Evolutionary conservation across 2,329 filamentous ascomycete species (phyloP), one percentile per base, ranked within the genome.

Genomic region (Aspergillus sp.): DNA sequence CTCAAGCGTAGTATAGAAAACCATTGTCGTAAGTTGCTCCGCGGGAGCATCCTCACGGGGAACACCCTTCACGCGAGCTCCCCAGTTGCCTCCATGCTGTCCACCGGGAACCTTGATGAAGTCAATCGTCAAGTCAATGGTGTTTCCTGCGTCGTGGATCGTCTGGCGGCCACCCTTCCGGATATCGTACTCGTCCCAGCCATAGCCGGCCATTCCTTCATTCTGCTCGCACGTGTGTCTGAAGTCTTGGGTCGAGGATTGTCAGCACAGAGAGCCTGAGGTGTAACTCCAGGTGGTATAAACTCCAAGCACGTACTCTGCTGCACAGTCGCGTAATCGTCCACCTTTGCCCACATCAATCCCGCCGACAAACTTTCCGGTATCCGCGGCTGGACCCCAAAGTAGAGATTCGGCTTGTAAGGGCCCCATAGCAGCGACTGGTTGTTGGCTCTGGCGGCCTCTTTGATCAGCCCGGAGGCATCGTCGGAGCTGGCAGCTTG

Each of bases 181-280:
- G 14, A 86, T 80, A 61, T 98, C 91, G 58, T 93, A 98, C 57
- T 93, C 85, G 51, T 96, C 88, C 91, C 91, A 98, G 41, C 91
- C 91, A 58, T 98, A 98, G 35, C 89, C 89, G 29, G 78, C 82
- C 73, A 98, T 93, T 44, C 82, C 82, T 57, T 93, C 86, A 57
- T 91, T 76, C 58, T 98, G 91, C 60, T 96, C 91, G 63, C 91
- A 98, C 0, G 91, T 95, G 58, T 94, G 86, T 43, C 91, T 79
- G 49, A 95, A 82, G 48, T 80, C 85, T 91, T 53, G 5, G 19
- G 19, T 2, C n/a, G n/a, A 33, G 15, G 13, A 13, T 39, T n/a
- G 45, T 55, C 20, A 53, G 47, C 29, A 29, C 12, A 3, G 10
- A 15, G n/a, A 11, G 8, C 17, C 8, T 15, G 32, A 10, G 19